These are phyloP conservation scores for Daldinia concentrica DNA, from an alignment of 495 filamentous ascomycete genomes.

Conservation along the genomic window DNA sequence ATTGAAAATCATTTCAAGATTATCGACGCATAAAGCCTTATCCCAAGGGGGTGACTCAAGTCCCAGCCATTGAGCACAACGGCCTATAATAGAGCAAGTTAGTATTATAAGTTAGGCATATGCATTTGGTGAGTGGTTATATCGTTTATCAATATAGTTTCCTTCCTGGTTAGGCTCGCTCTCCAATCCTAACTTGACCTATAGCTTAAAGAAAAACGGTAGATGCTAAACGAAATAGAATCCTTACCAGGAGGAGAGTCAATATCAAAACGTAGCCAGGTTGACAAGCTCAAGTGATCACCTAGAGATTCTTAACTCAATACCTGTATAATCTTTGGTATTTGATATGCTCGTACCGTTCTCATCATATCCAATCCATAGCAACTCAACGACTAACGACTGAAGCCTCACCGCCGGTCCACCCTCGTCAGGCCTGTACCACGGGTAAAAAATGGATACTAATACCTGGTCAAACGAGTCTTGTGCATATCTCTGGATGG, in stretches of 20 bases:
- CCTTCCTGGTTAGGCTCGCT: no score
- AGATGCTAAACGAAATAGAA: background rate
- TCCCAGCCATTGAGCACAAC: background rate
- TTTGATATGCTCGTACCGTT: background rate
- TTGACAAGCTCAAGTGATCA: background rate
- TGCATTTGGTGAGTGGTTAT: background rate
- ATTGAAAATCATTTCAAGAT: background rate
- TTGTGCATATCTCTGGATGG: background rate
- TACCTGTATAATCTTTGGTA: background rate
- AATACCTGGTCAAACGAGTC: background rate
- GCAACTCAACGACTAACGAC: background rate
- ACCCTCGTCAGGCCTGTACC: background rate
- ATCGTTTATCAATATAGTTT: no score
- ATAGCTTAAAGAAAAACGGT: background rate
- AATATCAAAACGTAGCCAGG: slow-evolving; percentile 12
- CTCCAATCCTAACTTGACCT: no score
- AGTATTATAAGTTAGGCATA: background rate
- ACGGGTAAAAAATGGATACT: background rate
- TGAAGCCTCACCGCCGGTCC: background rate
- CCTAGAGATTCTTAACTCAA: background rate
- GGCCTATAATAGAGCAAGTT: background rate
- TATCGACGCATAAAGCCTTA: background rate
- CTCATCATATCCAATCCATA: background rate
- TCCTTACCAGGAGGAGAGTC: slow-evolving; percentile 15
- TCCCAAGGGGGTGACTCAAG: background rate